phyloP scores from a whole-genome alignment of 805 yeast genomes.

The Hyphopichia homilentoma region DNA sequence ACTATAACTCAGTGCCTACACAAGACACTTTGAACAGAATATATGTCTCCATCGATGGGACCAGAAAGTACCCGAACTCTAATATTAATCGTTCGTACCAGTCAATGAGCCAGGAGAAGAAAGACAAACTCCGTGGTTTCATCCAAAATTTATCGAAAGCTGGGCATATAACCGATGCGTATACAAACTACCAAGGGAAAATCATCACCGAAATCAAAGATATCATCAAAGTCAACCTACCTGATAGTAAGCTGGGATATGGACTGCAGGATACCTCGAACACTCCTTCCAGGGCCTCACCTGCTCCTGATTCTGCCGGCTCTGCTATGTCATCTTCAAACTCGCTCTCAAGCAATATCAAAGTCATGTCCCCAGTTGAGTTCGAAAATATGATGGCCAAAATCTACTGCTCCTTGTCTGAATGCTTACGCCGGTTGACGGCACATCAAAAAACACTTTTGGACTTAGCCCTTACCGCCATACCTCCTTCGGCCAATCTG shows the following conservation, averaged over 20 bases:
- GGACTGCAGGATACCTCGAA: slow-evolving; percentile 20
- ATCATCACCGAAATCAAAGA: slow-evolving; percentile 69
- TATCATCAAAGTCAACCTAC: slow-evolving; percentile 64
- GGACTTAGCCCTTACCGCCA: slow-evolving; percentile 52
- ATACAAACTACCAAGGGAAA: slow-evolving; percentile 60
- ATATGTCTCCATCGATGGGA: slow-evolving; percentile 21
- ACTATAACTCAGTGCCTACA: slow-evolving; percentile 47
- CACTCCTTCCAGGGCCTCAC: slow-evolving; percentile 25
- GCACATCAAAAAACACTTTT: slow-evolving; percentile 76
- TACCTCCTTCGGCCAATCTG: slow-evolving; percentile 19
- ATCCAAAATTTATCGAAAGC: slow-evolving; percentile 59
- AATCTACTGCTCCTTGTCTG: slow-evolving; percentile 63
- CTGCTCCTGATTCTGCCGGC: slow-evolving; percentile 9
- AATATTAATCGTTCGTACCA: slow-evolving; percentile 33
- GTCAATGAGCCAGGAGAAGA: slow-evolving; percentile 36
- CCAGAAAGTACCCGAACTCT: slow-evolving; percentile 14
- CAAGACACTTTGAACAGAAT: slow-evolving; percentile 52
- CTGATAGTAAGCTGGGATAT: slow-evolving; percentile 28
- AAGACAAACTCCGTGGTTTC: slow-evolving; percentile 40
- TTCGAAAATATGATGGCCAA: slow-evolving; percentile 66
- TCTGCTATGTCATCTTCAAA: not conserved
- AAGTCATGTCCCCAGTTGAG: slow-evolving; percentile 66
- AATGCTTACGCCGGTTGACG: slow-evolving; percentile 68
- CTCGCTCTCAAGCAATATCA: slow-evolving; percentile 42
- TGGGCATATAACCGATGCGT: slow-evolving; percentile 59